These are phyloP conservation scores for Mycena belliarum DNA, from an alignment of 768 basidiomycete species.

Conservation along the genomic window DNA sequence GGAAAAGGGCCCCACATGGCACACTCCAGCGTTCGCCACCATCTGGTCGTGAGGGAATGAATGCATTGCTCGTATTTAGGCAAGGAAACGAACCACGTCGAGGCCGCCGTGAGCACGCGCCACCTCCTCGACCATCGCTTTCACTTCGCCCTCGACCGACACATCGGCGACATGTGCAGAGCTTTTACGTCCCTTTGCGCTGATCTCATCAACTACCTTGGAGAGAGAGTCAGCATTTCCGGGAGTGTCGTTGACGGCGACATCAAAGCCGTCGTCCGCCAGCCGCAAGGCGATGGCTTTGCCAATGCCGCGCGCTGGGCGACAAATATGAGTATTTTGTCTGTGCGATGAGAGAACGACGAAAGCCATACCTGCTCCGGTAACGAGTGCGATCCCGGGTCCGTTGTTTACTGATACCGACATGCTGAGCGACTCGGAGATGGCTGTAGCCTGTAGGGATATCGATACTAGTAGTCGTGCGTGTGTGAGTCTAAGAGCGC, in stretches of 20 bases:
- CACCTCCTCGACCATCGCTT: constrained; percentile 21
- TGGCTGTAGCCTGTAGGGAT: too few relatives aligned
- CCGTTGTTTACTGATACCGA: too few relatives aligned
- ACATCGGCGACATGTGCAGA: constrained; percentile 20
- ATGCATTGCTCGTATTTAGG: too few relatives aligned
- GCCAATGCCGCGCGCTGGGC: constrained; percentile 39
- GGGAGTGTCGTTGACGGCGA: constrained; percentile 38
- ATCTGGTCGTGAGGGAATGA: constrained; percentile 18
- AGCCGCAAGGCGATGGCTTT: constrained; percentile 40
- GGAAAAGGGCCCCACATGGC: background rate
- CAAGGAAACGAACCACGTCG: constrained; percentile 18
- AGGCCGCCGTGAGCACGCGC: constrained; percentile 1
- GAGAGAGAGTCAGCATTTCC: constrained; percentile 11
- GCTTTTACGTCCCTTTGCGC: constrained; percentile 11
- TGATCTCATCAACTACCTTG: constrained; percentile 22
- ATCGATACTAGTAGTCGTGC: too few relatives aligned
- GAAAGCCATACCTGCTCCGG: constrained; percentile 8
- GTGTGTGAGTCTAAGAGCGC: too few relatives aligned
- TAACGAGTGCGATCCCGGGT: constrained; percentile 9
- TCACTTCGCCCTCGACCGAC: constrained; percentile 26
- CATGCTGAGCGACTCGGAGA: too few relatives aligned
- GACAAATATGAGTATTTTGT: background rate
- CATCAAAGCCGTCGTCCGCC: constrained; percentile 39
- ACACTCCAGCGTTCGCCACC: constrained; percentile 30
- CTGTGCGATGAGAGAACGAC: background rate